Conservation (phyloP, 129 eudicot species). For the Flaveria robusta region DNA sequence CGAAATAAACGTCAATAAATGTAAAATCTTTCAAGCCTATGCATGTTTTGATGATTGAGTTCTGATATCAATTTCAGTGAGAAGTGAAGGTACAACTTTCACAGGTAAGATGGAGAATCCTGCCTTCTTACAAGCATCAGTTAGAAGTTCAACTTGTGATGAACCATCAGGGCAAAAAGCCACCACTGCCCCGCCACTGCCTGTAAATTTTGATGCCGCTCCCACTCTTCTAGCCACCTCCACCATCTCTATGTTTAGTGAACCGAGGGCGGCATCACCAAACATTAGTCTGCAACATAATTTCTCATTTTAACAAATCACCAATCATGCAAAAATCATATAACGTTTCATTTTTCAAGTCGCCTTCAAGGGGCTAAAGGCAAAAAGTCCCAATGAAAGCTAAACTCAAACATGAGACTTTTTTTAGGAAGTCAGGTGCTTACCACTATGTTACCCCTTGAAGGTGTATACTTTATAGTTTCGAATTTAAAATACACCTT, state of each 20-base stretch:
- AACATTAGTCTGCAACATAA: slow-evolving; percentile 66
- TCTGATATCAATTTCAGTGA: slow-evolving; percentile 52
- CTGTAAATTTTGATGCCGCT: slow-evolving; percentile 91
- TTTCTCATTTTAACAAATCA: background rate
- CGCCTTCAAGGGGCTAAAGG: background rate
- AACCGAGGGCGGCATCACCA: slow-evolving; percentile 83
- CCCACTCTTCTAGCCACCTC: slow-evolving; percentile 83
- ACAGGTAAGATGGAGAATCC: slow-evolving; percentile 64
- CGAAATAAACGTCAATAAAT: background rate
- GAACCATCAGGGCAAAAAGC: slow-evolving; percentile 79
- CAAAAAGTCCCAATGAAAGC: background rate
- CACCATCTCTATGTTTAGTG: slow-evolving; percentile 85
- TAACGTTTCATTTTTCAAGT: background rate
- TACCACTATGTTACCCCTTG: background rate
- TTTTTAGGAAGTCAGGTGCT: background rate
- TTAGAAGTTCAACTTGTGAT: slow-evolving; percentile 63
- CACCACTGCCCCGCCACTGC: slow-evolving; percentile 98
- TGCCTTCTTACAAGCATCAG: slow-evolving; percentile 60
- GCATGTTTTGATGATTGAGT: slow-evolving; percentile 34
- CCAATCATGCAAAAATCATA: background rate
- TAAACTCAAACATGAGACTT: background rate
- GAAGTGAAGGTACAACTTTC: slow-evolving; percentile 59
- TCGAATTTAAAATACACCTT: background rate
- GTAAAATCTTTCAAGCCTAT: background rate
- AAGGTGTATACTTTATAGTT: background rate